Evolutionary conservation across 2,329 filamentous ascomycete species (phyloP), one percentile per base, ranked within the genome.

Genomic region (Penicillium glabrum): DNA sequence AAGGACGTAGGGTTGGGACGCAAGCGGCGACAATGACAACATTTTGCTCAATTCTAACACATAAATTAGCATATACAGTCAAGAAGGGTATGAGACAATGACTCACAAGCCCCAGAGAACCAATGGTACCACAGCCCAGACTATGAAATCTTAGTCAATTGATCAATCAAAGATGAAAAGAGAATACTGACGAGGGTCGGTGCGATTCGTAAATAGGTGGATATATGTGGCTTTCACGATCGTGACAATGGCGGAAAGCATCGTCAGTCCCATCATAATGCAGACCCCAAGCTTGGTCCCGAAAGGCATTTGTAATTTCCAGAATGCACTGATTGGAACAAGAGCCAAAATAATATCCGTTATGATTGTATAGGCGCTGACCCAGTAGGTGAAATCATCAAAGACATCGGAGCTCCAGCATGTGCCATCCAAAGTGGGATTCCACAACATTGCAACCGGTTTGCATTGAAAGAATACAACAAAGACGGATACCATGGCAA

Each of bases 11-110:
- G 1, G 67, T 68, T 3, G 67, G 67, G 35, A 67, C 61, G 43
- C 67, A 70, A 13, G 67, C 67, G 2, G 67, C 67, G 14, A 68
- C 51, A n/a, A 69, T 68, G 56, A 69, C 66, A 39, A 69, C 65
- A 49, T 68, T 70, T 51, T 68, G 66, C 46, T 70, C 67, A 54
- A 69, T 58, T 5, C 64, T 67, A 43, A 37, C 10, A 26, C 7
- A 11, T 5, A 44, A 1, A 46, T 56, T 43, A 51, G 44, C 23
- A 8, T 11, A 21, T 26, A 16, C 6, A 29, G 9, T 5, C 27
- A 21, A 24, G 19, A 13, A 16, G 24, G 16, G 4, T 14, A 23
- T 6, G 45, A 5, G 13, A n/a, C 24, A 21, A 19, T 16, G 45
- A 57, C 57, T 53, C 52, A 64, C 56, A 67, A 54, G 14, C 61